Conservation (phyloP, 306 rosid genomes). For the Dryas drummondii region DNA sequence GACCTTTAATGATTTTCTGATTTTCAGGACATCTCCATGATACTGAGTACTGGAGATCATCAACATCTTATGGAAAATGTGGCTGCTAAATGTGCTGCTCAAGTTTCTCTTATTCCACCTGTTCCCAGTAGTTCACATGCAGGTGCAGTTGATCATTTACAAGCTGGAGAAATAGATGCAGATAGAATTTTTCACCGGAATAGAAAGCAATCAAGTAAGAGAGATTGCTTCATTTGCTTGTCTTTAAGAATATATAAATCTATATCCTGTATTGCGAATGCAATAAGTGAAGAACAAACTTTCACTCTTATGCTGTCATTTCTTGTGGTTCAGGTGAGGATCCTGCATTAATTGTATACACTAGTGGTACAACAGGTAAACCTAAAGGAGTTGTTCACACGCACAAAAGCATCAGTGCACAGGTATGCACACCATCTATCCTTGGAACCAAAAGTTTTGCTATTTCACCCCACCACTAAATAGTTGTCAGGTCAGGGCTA, state of each 20-base stretch:
- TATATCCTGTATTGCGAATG: slow-evolving; percentile 5
- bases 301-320: slow-evolving; percentile 25
- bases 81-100: slow-evolving; percentile 70
- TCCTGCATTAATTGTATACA: slow-evolving; percentile 82
- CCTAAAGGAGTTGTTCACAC: slow-evolving; percentile 99
- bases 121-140: slow-evolving; percentile 47
- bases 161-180: slow-evolving; percentile 36
- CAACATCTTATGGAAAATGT: slow-evolving; percentile 66
- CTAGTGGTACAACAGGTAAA: slow-evolving; percentile 97
- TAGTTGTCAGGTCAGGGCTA: background rate
- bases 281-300: slow-evolving; percentile 11
- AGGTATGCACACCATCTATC: slow-evolving; percentile 48
- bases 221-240: slow-evolving; percentile 24
- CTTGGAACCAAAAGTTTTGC: background rate
- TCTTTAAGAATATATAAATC: slow-evolving; percentile 5
- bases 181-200: slow-evolving; percentile 38
- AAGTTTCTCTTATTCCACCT: slow-evolving; percentile 63
- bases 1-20: slow-evolving; percentile 14
- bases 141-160: slow-evolving; percentile 40
- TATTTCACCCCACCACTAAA: background rate
- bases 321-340: slow-evolving; percentile 65
- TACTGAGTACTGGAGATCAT: slow-evolving; percentile 86
- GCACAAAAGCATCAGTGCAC: slow-evolving; percentile 72
- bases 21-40: slow-evolving; percentile 70
- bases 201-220: slow-evolving; percentile 51